Evolutionary conservation across 2,329 filamentous ascomycete species (phyloP), one percentile per base, ranked within the genome.

Genomic region (Arthroderma sp.): DNA sequence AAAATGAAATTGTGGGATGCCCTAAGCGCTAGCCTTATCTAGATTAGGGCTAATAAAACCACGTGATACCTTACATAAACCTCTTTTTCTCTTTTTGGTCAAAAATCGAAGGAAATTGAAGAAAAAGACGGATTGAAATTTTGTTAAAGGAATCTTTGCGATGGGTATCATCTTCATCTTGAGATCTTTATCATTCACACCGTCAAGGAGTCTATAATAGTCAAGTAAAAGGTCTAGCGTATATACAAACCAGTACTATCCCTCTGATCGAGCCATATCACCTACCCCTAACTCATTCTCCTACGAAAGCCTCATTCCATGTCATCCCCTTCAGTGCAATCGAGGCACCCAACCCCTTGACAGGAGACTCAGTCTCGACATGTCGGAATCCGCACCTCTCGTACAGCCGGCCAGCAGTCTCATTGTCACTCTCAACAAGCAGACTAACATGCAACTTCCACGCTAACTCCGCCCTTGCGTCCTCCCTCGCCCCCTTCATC

Each of bases 341-440:
- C 4, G 9, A 1, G 31, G 1, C 21, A 5, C 25, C 47, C 7
- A 54, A 8, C 9, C 37, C 17, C 9, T 54, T 17, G 6, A 54
- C 33, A 7, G 17, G 33, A 13, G 43, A 51, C 17, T 37, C 52
- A 13, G 13, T 51, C 6, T 53, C 54, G 8, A 62, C 23, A 25
- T 43, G n/a, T 11, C 43, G 41, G 61, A 67, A 67, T 17, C 65
- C 64, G 51, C 59, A 55, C 21, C 41, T 62, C 44, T 63, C 59
- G 59, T 67, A 68, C 43, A 67, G 35, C n/a, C 39, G 54, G 28
- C 52, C 59, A 28, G 63, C 64, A 52, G 39, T 7, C 7, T 23
- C 6, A 54, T 64, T 65, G 4, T 54, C 51, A 31, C 59, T n/a
- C 17, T 62, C 58, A 9, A 63, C 60, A 41, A 63, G 53, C 17